Base-by-base conservation (phyloP, 2,329 filamentous ascomycete species). In the Penicillium sp. region DNA sequence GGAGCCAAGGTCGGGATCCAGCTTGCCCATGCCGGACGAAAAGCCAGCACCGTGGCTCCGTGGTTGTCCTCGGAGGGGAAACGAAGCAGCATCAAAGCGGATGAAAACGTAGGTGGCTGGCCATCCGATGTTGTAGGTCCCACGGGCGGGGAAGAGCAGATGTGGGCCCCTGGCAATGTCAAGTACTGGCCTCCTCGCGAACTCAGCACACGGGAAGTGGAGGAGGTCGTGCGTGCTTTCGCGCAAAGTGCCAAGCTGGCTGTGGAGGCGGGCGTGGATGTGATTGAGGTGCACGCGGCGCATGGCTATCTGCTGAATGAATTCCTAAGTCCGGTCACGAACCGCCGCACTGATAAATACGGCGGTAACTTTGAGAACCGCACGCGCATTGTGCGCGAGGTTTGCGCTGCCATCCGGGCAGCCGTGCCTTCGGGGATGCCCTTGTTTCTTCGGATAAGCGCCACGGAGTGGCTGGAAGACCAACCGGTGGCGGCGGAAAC, bases 1-100 rank as follows among this genome's bases (percentile, higher is more conserved):
- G 81, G 81, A 61, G 85, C 89, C 63, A 85, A 88, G 61, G 82
- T 88, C 43, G 89, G 81, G 41, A 87, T 95, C 59, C 91, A 96
- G 74, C 80, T 95, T 2, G 87, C 77, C 14, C 91, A 95, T 66
- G 90, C 90, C 0, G 91, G 91, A 7, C 69, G 82, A 24, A 85
- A 85, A 60, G 80, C 81, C 1, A 79, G 75, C 51, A 80, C 76
- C 0, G 74, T 81, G 1, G 77, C 81, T 0, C 81, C 82, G 0
- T 76, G 72, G 73, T 18, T 74, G 0, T 63, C 65, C 0, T 54
- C 52, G 0, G 40, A 63, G 36, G 47, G 50, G 2, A 60, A 63
- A 2, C 48, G 55, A 47, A 51, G 50, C 3, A 56, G 55, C 11
- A 38, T 65, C n/a, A 62, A 57, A 44, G 66, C 87, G 0, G 73